Base-by-base conservation (phyloP, 805 yeast genomes). In the Phaffomyces thermotolerans region DNA sequence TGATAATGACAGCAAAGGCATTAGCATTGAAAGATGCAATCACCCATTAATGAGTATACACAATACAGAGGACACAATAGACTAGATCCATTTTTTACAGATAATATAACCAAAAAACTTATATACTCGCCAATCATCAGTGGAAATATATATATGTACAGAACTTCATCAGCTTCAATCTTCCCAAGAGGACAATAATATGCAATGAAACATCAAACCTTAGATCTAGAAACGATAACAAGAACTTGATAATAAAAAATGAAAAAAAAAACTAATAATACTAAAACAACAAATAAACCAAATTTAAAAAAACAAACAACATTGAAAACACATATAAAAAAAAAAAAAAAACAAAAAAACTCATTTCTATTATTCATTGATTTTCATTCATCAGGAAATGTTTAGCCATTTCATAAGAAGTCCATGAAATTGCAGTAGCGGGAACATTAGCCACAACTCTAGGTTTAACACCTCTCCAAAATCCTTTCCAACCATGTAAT, bases 341-440 rank as follows among this genome's bases (percentile, higher is more conserved):
- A 23, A 25, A 18, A 24, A n/a, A 18, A 33, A 18, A 39, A 10
- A 25, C 13, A 25, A 4, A 25, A 27, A 9, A 27, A 12, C 13
- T 27, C 14, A 12, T 27, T 27, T 27, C 12, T 27, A 27, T 27
- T 14, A 22, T 9, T 27, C 27, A 22, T 8, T 15, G n/a, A 29
- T 29, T 30, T 31, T 37, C 48, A 34, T 49, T 49, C 36, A 56
- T 31, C 32, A 68, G 49, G 52, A 66, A 62, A 48, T 67, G 69
- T 45, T 91, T 91, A 36, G 96, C 97, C 91, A 90, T 86, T 63
- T 91, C 99, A 64, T 91, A 91, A 24, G 95, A 87, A 2, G 98
- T 91, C 98, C 98, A 91, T 51, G 95, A 81, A 49, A 91, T 89
- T 18, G 98, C 98, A 8, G 98, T 91, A 37, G 95, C 81, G 20